Evolutionary conservation across 768 basidiomycete genomes (phyloP), one percentile per base, ranked within the genome.

Genomic region (Russula sp.): DNA sequence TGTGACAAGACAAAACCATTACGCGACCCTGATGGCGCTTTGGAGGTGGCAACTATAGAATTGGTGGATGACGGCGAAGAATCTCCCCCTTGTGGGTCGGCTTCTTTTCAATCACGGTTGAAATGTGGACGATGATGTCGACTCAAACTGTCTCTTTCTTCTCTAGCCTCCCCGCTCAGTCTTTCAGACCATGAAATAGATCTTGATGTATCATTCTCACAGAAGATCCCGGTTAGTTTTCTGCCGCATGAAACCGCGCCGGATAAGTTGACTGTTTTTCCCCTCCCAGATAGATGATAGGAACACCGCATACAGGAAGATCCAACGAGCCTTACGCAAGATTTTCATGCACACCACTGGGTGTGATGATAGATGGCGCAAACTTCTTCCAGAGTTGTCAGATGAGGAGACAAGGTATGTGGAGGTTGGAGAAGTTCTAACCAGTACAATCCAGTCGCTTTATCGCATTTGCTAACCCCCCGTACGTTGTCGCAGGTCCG

Each of bases 321-420:
- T 88, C 38, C 76, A 79, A 30, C 72, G 74, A 22, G 74, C 75
- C 2, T 69, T 84, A 36, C 72, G 77, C 61, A 75, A 72, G 22
- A 71, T 76, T 1, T 73, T 86, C 59, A 71, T 71, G 55, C 68
- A 50, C 50, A 72, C 67, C 34, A 63, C 30, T 40, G 69, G 44
- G 24, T 67, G 71, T 9, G 67, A 72, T n/a, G 51, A 70, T 0
- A 26, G 70, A 11, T 81, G 79, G 79, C 40, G 50, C 0, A 58
- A 50, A 50, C 57, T 72, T 10, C 57, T 56, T 62, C 68, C 26
- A 20, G 32, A 16, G 67, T 73, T 34, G 69, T 63, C 52, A 73
- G 74, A 77, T 73, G 22, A 26, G 72, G 57, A 38, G 32, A 49
- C 53, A 56, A 65, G 63, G 63, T 60, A 48, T 11, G 46, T n/a